Conservation (phyloP, 441 rosid genomes). For the Geranium incanum region DNA sequence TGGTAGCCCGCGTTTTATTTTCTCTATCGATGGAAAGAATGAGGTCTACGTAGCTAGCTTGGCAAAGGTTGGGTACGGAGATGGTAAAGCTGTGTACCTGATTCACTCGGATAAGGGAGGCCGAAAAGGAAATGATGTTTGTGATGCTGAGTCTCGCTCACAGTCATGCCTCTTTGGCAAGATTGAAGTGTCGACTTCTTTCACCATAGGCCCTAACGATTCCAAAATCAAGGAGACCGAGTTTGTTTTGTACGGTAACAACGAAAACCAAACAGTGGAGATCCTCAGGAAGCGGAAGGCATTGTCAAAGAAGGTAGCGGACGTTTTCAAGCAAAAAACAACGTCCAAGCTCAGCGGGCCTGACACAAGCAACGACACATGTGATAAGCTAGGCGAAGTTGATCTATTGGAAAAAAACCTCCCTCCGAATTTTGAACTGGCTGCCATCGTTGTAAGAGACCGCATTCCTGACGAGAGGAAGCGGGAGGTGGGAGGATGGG, state of each 20-base stretch:
- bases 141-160: conserved; percentile 21
- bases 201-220: conserved; percentile 33
- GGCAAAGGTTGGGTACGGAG: conserved; percentile 27
- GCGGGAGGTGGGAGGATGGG: conserved; percentile 72
- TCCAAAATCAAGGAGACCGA: conserved; percentile 52
- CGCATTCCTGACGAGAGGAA: conserved; percentile 27
- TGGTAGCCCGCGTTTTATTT: conserved; percentile 58
- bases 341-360: conserved; percentile 40
- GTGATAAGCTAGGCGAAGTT: conserved; percentile 25
- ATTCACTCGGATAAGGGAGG: conserved; percentile 38
- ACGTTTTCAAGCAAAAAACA: conserved; percentile 56
- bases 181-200: conserved; percentile 54
- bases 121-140: conserved; percentile 30
- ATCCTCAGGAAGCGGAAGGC: conserved; percentile 38
- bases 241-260: conserved; percentile 48
- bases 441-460: conserved; percentile 60
- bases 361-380: conserved; percentile 24
- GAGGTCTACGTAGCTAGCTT: conserved; percentile 49
- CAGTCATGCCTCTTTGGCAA: conserved; percentile 44
- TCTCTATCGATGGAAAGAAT: conserved; percentile 64
- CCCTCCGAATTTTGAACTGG: conserved; percentile 56
- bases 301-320: conserved; percentile 46
- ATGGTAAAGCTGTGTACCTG: conserved; percentile 32
- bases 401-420: conserved; percentile 33
- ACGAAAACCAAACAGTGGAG: conserved; percentile 26